Evolutionary conservation across 1,284 basidiomycete species (phyloP).

Genomic region (Ganoderma sp.): DNA sequence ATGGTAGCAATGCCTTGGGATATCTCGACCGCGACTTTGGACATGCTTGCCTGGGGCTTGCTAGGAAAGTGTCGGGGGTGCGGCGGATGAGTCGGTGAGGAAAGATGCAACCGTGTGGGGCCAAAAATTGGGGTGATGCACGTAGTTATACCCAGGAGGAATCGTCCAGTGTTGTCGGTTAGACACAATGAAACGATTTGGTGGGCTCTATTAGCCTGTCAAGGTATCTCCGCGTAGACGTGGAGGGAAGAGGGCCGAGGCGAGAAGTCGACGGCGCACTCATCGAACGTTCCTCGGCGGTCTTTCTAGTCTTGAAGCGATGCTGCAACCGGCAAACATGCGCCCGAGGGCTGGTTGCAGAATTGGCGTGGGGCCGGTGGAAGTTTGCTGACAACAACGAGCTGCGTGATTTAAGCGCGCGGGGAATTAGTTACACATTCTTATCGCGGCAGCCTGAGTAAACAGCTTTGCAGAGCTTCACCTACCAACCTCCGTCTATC

Average conservation of each 20-base stretch:
- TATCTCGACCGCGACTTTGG: constrained; percentile 51
- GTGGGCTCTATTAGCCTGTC: constrained; percentile 1
- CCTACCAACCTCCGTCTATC: too few relatives aligned
- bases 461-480: too few relatives aligned
- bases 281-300: neutral
- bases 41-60: constrained; percentile 14
- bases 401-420: neutral
- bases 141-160: neutral
- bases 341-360: neutral
- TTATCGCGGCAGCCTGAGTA: too few relatives aligned
- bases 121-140: neutral
- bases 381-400: constrained; percentile 1
- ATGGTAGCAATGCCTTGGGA: constrained; percentile 69
- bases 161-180: neutral
- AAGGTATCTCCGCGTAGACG: neutral
- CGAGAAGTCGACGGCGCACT: neutral
- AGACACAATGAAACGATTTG: neutral
- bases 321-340: neutral
- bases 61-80: neutral
- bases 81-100: neutral
- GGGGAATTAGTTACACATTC: too few relatives aligned
- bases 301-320: neutral
- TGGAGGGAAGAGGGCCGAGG: neutral
- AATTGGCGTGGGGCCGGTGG: neutral
- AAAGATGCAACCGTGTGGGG: neutral